A percentile compares a stretch with the other conserved stretches of the same genome.
Conservation (phyloP, 495 filamentous ascomycete genomes). For the Penicillium dipodomyicola region DNA sequence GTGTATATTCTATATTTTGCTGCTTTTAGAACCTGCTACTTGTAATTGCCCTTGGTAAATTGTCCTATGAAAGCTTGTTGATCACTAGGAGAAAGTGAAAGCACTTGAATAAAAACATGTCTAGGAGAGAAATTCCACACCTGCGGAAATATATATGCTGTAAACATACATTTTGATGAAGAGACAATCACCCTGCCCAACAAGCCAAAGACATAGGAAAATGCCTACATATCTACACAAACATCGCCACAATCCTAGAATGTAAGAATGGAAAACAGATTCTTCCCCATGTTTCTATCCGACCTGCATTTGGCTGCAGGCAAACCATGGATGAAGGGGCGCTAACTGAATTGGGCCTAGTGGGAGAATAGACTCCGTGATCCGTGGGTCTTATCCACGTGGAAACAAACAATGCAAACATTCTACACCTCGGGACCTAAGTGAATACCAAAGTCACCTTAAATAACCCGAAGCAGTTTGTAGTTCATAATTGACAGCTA, state of each 20-base stretch:
- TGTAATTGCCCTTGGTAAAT: background rate
- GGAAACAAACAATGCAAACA: slow-evolving; percentile 37
- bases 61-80: background rate
- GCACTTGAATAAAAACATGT: background rate
- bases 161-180: background rate
- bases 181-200: background rate
- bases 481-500: background rate
- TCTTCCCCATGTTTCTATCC: slow-evolving; percentile 14
- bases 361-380: slow-evolving; percentile 34
- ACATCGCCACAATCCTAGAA: background rate
- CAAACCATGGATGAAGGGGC: slow-evolving; percentile 20
- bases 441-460: slow-evolving; percentile 1
- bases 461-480: background rate
- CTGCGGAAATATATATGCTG: background rate
- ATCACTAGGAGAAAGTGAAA: background rate
- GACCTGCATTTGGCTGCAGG: slow-evolving; percentile 25
- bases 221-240: background rate
- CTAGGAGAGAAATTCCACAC: background rate
- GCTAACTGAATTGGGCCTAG: slow-evolving; percentile 30
- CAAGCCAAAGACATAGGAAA: background rate
- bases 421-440: background rate
- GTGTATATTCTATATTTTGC: background rate
- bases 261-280: slow-evolving; percentile 2
- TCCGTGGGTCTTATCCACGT: slow-evolving; percentile 39
- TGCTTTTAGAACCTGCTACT: background rate